Evolutionary conservation across 179 eudicot genomes (phyloP).

Genomic region (Corrigiola litoralis): DNA sequence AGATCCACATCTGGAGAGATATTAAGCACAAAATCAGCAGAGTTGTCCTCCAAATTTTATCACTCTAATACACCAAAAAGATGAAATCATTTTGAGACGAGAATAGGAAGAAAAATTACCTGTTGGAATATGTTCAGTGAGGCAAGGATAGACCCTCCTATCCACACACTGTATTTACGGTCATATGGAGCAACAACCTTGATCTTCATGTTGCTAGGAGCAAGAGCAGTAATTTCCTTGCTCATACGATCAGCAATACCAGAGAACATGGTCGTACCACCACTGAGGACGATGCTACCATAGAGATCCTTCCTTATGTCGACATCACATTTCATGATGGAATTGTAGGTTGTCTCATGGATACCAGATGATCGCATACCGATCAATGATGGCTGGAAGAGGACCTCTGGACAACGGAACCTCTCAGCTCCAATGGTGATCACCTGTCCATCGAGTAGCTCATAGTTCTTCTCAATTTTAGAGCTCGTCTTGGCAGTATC

Average conservation of each 20-base stretch:
- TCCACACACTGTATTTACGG: too few species aligned
- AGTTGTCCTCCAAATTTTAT: background rate
- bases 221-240: too few species aligned
- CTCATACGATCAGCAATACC: too few species aligned
- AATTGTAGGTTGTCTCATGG: too few species aligned
- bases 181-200: too few species aligned
- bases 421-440: constrained; percentile 19
- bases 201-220: too few species aligned
- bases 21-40: background rate
- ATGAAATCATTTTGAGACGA: background rate
- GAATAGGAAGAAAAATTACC: background rate
- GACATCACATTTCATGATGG: too few species aligned
- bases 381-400: constrained; percentile 17
- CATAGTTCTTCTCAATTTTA: constrained; percentile 13
- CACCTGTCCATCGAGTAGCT: constrained; percentile 21
- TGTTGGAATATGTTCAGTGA: constrained; percentile 19
- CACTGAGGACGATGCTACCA: too few species aligned
- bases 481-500: constrained; percentile 19
- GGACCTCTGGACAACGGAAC: constrained; percentile 21
- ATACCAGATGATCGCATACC: constrained; percentile 17
- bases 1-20: constrained; percentile 18
- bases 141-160: too few species aligned
- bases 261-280: too few species aligned
- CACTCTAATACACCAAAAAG: background rate
- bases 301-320: too few species aligned